phyloP scores from a whole-genome alignment of 2,329 filamentous ascomycete species.

The Aspergillus ustus region DNA sequence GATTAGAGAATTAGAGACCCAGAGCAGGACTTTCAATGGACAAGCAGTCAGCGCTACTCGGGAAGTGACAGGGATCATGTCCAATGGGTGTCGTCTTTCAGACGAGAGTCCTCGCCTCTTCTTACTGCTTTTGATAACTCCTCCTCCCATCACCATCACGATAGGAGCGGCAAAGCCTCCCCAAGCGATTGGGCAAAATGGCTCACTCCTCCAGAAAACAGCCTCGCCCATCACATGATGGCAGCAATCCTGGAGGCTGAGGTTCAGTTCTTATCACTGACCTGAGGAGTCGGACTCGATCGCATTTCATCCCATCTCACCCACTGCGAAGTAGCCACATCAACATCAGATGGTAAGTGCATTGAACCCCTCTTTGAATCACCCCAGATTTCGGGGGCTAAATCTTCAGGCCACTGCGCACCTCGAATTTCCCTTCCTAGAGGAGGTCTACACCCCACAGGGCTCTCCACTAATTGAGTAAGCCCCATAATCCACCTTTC shows the following conservation, averaged over 20 bases:
- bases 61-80: not conserved
- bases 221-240: slow-evolving; percentile 13
- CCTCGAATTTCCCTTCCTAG: slow-evolving; percentile 37
- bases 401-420: slow-evolving; percentile 20
- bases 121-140: slow-evolving; percentile 8
- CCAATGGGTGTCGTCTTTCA: slow-evolving; percentile 1
- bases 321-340: not conserved
- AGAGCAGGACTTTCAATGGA: not conserved
- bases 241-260: slow-evolving; percentile 10
- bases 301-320: not conserved
- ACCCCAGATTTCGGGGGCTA: slow-evolving; percentile 4
- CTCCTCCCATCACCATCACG: not conserved
- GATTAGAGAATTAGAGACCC: not conserved
- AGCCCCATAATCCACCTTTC: not conserved
- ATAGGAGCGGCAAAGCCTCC: not conserved
- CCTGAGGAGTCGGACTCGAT: not conserved
- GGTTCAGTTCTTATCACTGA: slow-evolving; percentile 1
- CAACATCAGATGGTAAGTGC: slow-evolving; percentile 20
- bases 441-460: slow-evolving; percentile 33
- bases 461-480: slow-evolving; percentile 36
- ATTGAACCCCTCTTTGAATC: not conserved
- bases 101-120: slow-evolving; percentile 5
- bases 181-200: slow-evolving; percentile 18
- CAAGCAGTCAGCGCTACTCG: not conserved
- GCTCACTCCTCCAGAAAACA: not conserved